Evolutionary conservation across 768 basidiomycete species (phyloP), one percentile per base, ranked within the genome.

Genomic region (Boletus sp.): DNA sequence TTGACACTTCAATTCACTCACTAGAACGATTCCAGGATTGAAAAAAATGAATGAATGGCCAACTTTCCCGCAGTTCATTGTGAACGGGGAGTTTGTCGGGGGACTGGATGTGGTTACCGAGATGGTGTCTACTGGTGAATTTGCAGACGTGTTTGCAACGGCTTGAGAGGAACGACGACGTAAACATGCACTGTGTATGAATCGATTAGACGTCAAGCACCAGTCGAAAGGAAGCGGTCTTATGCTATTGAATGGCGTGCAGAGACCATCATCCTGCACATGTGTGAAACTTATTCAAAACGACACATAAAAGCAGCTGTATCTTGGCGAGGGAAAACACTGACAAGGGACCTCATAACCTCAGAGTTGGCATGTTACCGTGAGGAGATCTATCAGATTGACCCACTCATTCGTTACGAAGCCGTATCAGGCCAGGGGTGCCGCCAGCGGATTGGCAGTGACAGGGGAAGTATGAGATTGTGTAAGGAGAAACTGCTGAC

Each of bases 21-120:
- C 39, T 10, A 4, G n/a, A 30, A 30, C 17, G 48, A 37, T 41
- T 44, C 32, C 57, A 83, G 93, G 82, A 66, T 79, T 87, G 49
- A 87, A 87, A 73, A 81, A 77, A 57, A 65, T 92, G 56, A 95
- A 95, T 65, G 81, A 93, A 56, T 95, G 93, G 93, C 93, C 93
- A 0, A 96, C 90, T 4, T 92, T 81, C 75, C 90, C 90, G 4
- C 90, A 93, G 66, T 76, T 96, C 21, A 88, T 94, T 59, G 77
- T 93, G 47, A 83, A 90, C 3, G 95, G 97, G 6, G 93, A 98
- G 69, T 79, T 99, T 17, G 85, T 97, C 15, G 96, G 96, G n/a
- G 96, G 96, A 5, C 72, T 98, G 48, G 96, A 99, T 67, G 86
- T 98, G 48, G 82, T 95, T 23, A 82, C 84, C 69, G 96, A 98